Evolutionary conservation across 2,329 filamentous ascomycete genomes (phyloP).

Genomic region (Tolypocladium tundrense): DNA sequence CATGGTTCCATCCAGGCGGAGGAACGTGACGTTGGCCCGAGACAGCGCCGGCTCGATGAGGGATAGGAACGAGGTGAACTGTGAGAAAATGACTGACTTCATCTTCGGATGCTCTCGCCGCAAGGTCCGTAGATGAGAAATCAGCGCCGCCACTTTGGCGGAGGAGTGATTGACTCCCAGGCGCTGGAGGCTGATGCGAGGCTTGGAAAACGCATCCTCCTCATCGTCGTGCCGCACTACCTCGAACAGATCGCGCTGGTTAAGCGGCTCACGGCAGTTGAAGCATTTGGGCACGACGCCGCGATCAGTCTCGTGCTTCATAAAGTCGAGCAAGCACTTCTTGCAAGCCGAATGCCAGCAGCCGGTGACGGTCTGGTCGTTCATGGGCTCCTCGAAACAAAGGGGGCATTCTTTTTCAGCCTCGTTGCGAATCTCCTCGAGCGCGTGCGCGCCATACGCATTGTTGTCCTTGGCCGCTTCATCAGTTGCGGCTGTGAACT

Average conservation of each 20-base stretch:
- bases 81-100: constrained; percentile 91
- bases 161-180: constrained; percentile 60
- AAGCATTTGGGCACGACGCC: constrained; percentile 74
- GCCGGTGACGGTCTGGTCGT: constrained; percentile 84
- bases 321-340: constrained; percentile 81
- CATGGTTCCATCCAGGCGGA: constrained; percentile 91
- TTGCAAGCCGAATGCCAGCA: constrained; percentile 98
- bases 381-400: constrained; percentile 92
- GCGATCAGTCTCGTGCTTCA: constrained; percentile 74
- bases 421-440: constrained; percentile 86
- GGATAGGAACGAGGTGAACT: constrained; percentile 93
- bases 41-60: constrained; percentile 76
- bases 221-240: constrained; percentile 71
- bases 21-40: constrained; percentile 60
- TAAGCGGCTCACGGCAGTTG: constrained; percentile 78
- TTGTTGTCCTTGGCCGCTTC: constrained; percentile 50
- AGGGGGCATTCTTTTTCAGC: constrained; percentile 85
- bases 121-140: constrained; percentile 62
- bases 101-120: constrained; percentile 55
- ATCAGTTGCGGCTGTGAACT: constrained; percentile 64
- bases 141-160: constrained; percentile 75
- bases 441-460: constrained; percentile 70
- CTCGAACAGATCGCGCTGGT: constrained; percentile 78
- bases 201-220: constrained; percentile 30
- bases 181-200: constrained; percentile 50